Evolutionary conservation across 176 grass and related monocot species (phyloP), one percentile per base, ranked within the genome.

Genomic region (Oryza punctata): DNA sequence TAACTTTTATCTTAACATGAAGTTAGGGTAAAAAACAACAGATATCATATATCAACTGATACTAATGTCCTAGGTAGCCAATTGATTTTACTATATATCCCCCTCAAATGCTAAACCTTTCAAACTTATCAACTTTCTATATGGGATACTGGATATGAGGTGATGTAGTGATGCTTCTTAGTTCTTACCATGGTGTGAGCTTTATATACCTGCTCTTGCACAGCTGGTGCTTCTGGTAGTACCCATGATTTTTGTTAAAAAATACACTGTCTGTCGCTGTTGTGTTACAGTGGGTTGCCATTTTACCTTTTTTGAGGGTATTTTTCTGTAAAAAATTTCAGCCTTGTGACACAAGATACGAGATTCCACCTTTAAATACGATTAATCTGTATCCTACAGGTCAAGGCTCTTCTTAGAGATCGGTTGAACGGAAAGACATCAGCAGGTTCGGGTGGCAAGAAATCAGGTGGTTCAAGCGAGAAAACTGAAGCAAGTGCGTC

Each of bases 361-460:
- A 38, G 59, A 6, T 84, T 67, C 44, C 64, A 61, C 30, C 24
- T n/a, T 19, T 5, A 27, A 70, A 30, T 69, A 21, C 32, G 77
- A 38, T 38, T 6, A 67, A 40, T 24, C 15, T 74, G 3, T 69
- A 14, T 75, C 84, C 15, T 60, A 45, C 78, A 99, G 97, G 93
- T 99, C 77, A 99, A 99, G 78, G 71, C 75, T 74, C 89, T 99
- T 87, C 91, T 99, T 63, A 94, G 89, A 87, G 91, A 96, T 28
- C 83, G 97, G 44, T 86, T 99, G 80, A 77, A 87, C 76, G 93
- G 93, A 33, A 96, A 94, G 75, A 28, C 89, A 52, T 89, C 92
- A 65, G 67, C 81, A 54, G 87, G 89, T 65, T 92, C 97, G 72
- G 90, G 88, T 85, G 78, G 91, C 80, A 96, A 96, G 83, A n/a